Base-by-base conservation (phyloP, 2,329 filamentous ascomycete species). In the Xylaria multiplex region DNA sequence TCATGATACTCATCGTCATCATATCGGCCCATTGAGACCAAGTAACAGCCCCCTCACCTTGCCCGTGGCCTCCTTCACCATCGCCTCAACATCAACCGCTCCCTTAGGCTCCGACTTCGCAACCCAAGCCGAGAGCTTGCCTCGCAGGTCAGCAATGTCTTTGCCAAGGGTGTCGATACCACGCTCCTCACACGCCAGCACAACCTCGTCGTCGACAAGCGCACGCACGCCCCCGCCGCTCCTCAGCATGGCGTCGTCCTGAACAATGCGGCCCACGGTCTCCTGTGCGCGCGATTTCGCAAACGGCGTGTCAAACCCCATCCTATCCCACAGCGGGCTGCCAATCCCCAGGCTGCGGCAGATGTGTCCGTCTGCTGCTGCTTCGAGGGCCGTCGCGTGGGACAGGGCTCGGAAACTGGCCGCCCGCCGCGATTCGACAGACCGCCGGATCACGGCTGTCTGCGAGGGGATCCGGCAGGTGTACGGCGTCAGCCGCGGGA, bases 381-480 rank as follows among this genome's bases (percentile, higher is more conserved):
- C 13, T 0, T 14, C 6, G 2, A 62, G 16, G 14, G 60, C 61
- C 9, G 70, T 24, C 58, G 73, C 48, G 69, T 72, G 59, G 78
- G 46, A 75, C 32, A 83, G 69, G 19, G 79, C 77, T 50, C 82
- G 78, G 73, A 88, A 88, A 8, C 84, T 84, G 0, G 75, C 75
- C 37, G 70, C 74, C 9, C 90, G 81, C 9, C 87, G 79, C 55
- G 80, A 77, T 75, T 92, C 86, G 1, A 83, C 79, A 69, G 84
- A 83, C 16, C 74, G 74, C 58, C 86, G 80, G 65, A 88, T 79
- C 45, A 88, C 84, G 42, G 84, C 81, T 6, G 92, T 81, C 80
- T 97, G 95, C 45, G 81, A 82, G 0, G 95, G 95, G 65, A 97
- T 91, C 11, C 93, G 87, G 78, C 95, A 97, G 0, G 93, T 91